phyloP scores from a whole-genome alignment of 371 early-diverging fungal species.

The Nematocida sp. region DNA sequence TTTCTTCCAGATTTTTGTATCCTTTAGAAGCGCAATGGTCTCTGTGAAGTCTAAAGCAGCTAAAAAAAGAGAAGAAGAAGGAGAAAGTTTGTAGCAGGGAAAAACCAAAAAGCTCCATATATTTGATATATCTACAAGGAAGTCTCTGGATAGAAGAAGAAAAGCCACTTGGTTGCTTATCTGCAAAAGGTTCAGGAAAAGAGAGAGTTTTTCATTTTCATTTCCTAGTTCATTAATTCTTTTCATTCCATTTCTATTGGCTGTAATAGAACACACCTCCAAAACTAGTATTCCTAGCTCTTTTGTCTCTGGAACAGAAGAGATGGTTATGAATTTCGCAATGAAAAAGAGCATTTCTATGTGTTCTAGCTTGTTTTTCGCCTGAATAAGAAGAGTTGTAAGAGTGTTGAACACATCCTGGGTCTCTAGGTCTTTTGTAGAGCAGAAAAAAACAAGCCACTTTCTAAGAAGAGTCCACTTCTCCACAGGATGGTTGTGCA shows the following conservation, averaged over 20 bases:
- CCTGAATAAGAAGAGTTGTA: conserved; percentile 14
- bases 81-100: conserved; percentile 21
- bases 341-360: conserved; percentile 10
- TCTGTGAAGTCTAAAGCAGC: conserved; percentile 1
- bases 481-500: neutral
- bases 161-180: neutral
- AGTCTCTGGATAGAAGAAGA: neutral
- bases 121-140: neutral
- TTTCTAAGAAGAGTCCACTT: conserved; percentile 3
- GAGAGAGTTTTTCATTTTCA: neutral
- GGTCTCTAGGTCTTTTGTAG: neutral
- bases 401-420: neutral
- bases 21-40: neutral
- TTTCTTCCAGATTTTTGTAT: conserved; percentile 44
- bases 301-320: neutral
- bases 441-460: neutral
- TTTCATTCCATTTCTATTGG: neutral
- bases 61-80: neutral
- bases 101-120: conserved; percentile 31
- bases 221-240: neutral
- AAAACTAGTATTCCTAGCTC: neutral
- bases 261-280: conserved; percentile 2
- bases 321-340: neutral
- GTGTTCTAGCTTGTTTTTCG: conserved; percentile 17
- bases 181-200: neutral